These are phyloP conservation scores for Fusarium clavum DNA, from an alignment of 2,329 filamentous ascomycete species.

Conservation along the genomic window DNA sequence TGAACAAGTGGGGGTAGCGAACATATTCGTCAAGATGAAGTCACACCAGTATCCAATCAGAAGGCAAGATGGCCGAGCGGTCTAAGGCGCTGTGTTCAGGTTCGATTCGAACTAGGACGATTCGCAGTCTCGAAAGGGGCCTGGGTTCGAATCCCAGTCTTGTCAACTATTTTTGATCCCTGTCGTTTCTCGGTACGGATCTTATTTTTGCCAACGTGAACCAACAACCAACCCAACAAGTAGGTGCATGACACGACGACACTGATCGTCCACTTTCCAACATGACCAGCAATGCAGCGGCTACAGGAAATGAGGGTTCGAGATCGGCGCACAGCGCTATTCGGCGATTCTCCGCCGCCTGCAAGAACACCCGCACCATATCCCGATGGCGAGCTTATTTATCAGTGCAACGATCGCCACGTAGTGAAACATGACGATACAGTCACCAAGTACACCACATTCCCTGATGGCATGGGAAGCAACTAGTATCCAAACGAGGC, in stretches of 20 bases:
- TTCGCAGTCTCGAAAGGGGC: constrained; percentile 31
- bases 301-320: not conserved
- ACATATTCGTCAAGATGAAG: fast-evolving
- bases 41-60: not conserved
- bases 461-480: not conserved
- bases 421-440: constrained; percentile 34
- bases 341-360: constrained; percentile 29
- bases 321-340: not conserved
- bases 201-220: not conserved
- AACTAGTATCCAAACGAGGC: fast-evolving
- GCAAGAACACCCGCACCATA: constrained; percentile 32
- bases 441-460: constrained; percentile 37
- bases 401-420: constrained; percentile 3
- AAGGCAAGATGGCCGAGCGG: constrained; percentile 30
- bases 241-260: not conserved
- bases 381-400: constrained; percentile 31
- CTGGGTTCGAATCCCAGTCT: constrained; percentile 33
- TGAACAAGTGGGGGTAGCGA: fast-evolving
- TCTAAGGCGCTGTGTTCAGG: constrained; percentile 32
- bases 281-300: fast-evolving
- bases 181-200: too few relatives aligned
- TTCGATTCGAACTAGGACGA: constrained; percentile 22
- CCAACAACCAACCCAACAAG: not conserved
- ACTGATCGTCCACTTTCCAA: not conserved
- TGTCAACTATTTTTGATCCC: constrained; percentile 1